phyloP scores from a whole-genome alignment of 2,329 filamentous ascomycete species.

The Phaeosphaeriaceae sp. region DNA sequence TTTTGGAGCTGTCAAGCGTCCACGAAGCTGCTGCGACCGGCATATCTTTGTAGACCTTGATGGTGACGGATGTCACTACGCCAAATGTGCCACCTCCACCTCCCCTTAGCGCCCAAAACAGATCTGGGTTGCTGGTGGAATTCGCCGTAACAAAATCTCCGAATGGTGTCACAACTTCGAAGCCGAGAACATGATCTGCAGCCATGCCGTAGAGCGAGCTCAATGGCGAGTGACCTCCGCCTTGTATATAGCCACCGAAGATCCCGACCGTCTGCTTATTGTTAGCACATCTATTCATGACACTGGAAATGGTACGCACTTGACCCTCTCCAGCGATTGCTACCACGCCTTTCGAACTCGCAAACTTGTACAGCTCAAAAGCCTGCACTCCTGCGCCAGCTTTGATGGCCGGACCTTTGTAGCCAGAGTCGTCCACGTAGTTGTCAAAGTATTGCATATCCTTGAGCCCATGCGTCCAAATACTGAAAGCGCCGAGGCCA shows the following conservation, averaged over 20 bases:
- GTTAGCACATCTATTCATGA: background rate
- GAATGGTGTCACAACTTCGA: slow-evolving; percentile 29
- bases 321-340: slow-evolving; percentile 32
- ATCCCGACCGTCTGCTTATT: slow-evolving; percentile 55
- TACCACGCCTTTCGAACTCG: slow-evolving; percentile 27
- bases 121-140: slow-evolving; percentile 18
- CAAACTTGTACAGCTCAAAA: slow-evolving; percentile 37
- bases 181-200: slow-evolving; percentile 36
- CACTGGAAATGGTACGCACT: slow-evolving; percentile 8
- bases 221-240: slow-evolving; percentile 62
- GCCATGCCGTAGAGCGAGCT: slow-evolving; percentile 51
- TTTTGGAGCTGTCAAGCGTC: slow-evolving; percentile 31
- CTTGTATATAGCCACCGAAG: slow-evolving; percentile 48
- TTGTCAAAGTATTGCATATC: slow-evolving; percentile 32
- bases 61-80: slow-evolving; percentile 32
- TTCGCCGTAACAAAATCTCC: slow-evolving; percentile 33
- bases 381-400: slow-evolving; percentile 37
- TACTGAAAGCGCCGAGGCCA: slow-evolving; percentile 29
- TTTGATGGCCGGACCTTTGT: slow-evolving; percentile 37
- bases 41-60: slow-evolving; percentile 34
- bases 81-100: slow-evolving; percentile 38
- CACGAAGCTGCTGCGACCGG: slow-evolving; percentile 39
- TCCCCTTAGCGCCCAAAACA: slow-evolving; percentile 33
- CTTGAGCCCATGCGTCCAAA: slow-evolving; percentile 42
- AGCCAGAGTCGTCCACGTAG: slow-evolving; percentile 31